Evolutionary conservation across 2,329 filamentous ascomycete species (phyloP), one percentile per base, ranked within the genome.

Genomic region (Diaporthe amygdali): DNA sequence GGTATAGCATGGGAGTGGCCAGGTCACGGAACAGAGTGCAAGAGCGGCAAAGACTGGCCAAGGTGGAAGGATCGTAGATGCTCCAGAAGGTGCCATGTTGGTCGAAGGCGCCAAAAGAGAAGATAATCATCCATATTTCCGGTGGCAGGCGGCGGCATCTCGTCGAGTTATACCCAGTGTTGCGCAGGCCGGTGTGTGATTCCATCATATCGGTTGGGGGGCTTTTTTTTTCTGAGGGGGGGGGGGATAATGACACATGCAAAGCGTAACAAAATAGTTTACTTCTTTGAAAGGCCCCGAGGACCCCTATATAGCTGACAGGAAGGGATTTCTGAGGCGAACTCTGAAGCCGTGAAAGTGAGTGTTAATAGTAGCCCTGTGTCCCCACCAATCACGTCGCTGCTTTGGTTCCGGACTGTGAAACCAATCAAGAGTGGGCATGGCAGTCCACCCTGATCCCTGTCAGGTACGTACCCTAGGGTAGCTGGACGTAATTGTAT

Each of bases 391-490:
- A n/a, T n/a, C n/a, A n/a, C n/a, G n/a, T n/a, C n/a, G n/a, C n/a
- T n/a, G n/a, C n/a, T n/a, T n/a, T n/a, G n/a, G n/a, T n/a, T n/a
- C n/a, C n/a, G n/a, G n/a, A n/a, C 6, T 14, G 10, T 39, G 37
- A 17, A 7, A 4, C 54, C 54, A 56, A 39, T 56, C 54, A 56
- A n/a, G 12, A 20, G 6, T 14, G 2, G 37, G 12, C 17, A 7
- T 5, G 34, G 5, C 6, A 22, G 8, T 2, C 37, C 2, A 6
- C 30, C 32, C n/a, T 2, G 44, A 49, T 37, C 59, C 59, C 59
- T 64, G 59, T 37, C 41, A 64, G 59, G 59, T 64, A 64, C 59
- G 59, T n/a, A n/a, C n/a, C n/a, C n/a, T n/a, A n/a, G n/a, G n/a
- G n/a, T n/a, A n/a, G n/a, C n/a, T n/a, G n/a, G n/a, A n/a, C n/a